Percentiles rank a stretch among this genome's conserved stretches.
Evolutionary conservation across 1,284 basidiomycete species (phyloP).

Genomic region (Schizopora paradoxa): DNA sequence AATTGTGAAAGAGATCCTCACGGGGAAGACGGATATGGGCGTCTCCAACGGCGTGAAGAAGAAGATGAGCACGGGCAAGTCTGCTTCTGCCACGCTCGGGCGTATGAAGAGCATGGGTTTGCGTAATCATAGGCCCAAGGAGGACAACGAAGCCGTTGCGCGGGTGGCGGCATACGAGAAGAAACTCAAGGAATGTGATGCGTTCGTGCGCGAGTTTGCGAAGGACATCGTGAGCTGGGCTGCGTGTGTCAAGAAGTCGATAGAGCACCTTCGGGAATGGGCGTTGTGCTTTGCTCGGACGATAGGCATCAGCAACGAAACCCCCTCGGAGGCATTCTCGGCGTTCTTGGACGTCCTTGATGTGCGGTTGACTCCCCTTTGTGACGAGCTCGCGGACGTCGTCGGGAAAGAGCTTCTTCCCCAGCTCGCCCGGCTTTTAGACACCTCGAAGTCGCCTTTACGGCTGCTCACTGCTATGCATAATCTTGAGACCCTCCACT

Average conservation of each 20-base stretch:
- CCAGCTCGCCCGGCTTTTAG: constrained; percentile 48
- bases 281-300: constrained; percentile 58
- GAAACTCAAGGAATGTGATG: constrained; percentile 47
- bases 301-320: constrained; percentile 52
- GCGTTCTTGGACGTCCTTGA: constrained; percentile 62
- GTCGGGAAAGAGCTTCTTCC: constrained; percentile 50
- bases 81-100: constrained; percentile 51
- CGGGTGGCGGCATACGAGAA: constrained; percentile 49
- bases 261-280: constrained; percentile 51
- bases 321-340: constrained; percentile 60
- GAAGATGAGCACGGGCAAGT: constrained; percentile 24
- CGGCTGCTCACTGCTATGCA: constrained; percentile 66
- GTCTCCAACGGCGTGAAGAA: constrained; percentile 38
- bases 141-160: constrained; percentile 43
- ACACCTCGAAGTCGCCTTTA: constrained; percentile 53
- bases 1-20: constrained; percentile 70
- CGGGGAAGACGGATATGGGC: constrained; percentile 18
- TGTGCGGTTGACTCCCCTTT: constrained; percentile 46
- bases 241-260: constrained; percentile 39
- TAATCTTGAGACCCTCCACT: constrained; percentile 62
- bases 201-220: constrained; percentile 55
- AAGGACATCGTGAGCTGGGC: constrained; percentile 59
- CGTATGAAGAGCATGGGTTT: constrained; percentile 48
- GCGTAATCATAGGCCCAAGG: constrained; percentile 27
- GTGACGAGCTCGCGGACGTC: constrained; percentile 43